Evolutionary conservation across 345 rosid genomes (phyloP).

Genomic region (Syzygium jambos): DNA sequence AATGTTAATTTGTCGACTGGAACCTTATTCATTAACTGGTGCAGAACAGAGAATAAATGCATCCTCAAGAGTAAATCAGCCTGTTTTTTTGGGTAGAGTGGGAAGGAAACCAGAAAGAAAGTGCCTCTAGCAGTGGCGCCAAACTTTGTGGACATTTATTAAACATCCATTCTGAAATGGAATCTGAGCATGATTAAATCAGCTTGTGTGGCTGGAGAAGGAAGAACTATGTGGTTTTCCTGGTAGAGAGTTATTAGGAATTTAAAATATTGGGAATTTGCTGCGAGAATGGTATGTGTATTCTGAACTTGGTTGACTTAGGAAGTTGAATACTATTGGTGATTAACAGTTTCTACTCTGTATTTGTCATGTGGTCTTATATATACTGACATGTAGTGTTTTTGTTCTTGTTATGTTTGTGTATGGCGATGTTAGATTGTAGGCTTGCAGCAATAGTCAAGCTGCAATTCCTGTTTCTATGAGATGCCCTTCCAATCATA

Average conservation of each 20-base stretch:
- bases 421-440: neutral
- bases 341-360: neutral
- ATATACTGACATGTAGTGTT: neutral
- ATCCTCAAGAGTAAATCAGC: neutral
- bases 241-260: neutral
- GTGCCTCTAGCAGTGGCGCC: neutral
- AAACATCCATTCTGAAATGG: neutral
- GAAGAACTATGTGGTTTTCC: neutral
- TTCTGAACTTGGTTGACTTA: neutral
- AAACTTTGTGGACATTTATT: neutral
- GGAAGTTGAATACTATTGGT: neutral
- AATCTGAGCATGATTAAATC: neutral
- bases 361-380: neutral
- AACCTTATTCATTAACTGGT: slow-evolving; percentile 14
- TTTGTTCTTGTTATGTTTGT: neutral
- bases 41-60: slow-evolving; percentile 9
- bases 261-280: neutral
- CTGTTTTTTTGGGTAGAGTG: neutral
- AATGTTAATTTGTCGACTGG: slow-evolving; percentile 1
- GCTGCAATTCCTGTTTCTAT: neutral
- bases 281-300: neutral
- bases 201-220: neutral
- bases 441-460: neutral
- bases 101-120: neutral
- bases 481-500: neutral